Conservation (phyloP, 2,329 filamentous ascomycete species). For the Aspergillus fischeri region DNA sequence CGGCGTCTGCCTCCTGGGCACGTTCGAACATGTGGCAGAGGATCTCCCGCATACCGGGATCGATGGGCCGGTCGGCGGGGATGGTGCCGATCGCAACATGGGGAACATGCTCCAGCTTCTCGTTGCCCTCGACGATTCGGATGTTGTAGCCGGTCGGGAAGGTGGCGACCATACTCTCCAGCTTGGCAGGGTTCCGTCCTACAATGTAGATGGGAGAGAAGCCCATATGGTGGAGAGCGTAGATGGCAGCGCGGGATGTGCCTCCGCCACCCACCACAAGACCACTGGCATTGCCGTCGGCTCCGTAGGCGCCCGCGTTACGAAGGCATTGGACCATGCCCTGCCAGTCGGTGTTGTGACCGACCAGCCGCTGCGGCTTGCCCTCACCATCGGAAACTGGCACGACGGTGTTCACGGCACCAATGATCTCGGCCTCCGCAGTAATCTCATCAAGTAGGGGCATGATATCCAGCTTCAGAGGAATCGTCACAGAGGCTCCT, state of each 20-base stretch:
- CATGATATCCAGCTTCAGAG: constrained; percentile 86
- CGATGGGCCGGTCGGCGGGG: constrained; percentile 80
- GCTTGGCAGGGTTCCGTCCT: constrained; percentile 68
- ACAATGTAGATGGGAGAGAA: constrained; percentile 84
- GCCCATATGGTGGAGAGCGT: constrained; percentile 76
- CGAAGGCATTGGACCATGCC: constrained; percentile 82
- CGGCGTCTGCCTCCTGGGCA: constrained; percentile 45
- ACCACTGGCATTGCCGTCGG: constrained; percentile 48
- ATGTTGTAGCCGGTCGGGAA: constrained; percentile 74
- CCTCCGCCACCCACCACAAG: constrained; percentile 89
- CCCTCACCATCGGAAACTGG: constrained; percentile 49
- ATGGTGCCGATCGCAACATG: constrained; percentile 83
- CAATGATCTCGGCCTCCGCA: constrained; percentile 74
- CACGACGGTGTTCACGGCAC: constrained; percentile 91
- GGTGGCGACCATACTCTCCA: constrained; percentile 61
- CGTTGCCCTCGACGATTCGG: constrained; percentile 54
- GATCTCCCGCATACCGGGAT: constrained; percentile 63
- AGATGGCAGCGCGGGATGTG: constrained; percentile 87
- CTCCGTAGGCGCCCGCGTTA: constrained; percentile 58
- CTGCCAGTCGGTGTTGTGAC: constrained; percentile 93
- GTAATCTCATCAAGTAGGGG: constrained; percentile 74
- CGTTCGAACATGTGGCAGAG: constrained; percentile 53
- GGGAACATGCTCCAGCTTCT: constrained; percentile 53
- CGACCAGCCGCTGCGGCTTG: constrained; percentile 56
- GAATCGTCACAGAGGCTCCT: constrained; percentile 92